Evolutionary conservation across 2,329 filamentous ascomycete species (phyloP), one percentile per base, ranked within the genome.

Genomic region (Clarireedia homoeocarpa): DNA sequence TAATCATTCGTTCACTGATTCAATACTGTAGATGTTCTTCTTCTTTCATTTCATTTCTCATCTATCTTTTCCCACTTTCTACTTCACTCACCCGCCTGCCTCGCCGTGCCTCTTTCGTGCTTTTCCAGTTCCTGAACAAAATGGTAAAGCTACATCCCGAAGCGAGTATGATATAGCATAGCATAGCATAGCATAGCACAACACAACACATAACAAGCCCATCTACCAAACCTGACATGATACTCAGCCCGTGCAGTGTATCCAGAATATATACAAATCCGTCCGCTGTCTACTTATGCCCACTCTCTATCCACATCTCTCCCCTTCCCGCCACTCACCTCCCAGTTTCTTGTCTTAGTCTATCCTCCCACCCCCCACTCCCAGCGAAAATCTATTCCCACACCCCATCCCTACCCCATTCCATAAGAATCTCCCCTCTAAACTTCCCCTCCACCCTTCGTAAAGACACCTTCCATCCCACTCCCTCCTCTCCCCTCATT

Each of bases 401-500:
- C 12, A 27, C 17, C 27, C n/a, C 14, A 45, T 34, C 50, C 34
- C 50, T 6, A 10, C 17, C 14, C 7, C 17, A 12, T 23, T 34
- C 40, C 47, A 48, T 12, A 23, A 12, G 12, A 6, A 7, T 9
- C 27, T 26, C 17, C 42, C 30, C 36, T 59, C 63, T 61, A 70
- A 44, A 70, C 66, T 55, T 70, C 65, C 6, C 68, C 67, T 14
- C 66, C 66, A 12, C 66, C 59, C 6, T 66, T 67, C 48, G 58
- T 62, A 60, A 70, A 70, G n/a, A 70, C 63, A 6, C 68, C 67
- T 50, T 67, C 57, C 39, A 62, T 62, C 6, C 67, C 66, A 49
- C 60, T 61, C 17, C 63, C 59, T 17, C 62, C 61, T 40, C 51
- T 55, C 2, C 67, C 68, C 51, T 69, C 74, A 66, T 88, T 84